Evolutionary conservation across 208 protist species (phyloP), one percentile per base, ranked within the genome.

Genomic region (Trypanosoma cruzi): DNA sequence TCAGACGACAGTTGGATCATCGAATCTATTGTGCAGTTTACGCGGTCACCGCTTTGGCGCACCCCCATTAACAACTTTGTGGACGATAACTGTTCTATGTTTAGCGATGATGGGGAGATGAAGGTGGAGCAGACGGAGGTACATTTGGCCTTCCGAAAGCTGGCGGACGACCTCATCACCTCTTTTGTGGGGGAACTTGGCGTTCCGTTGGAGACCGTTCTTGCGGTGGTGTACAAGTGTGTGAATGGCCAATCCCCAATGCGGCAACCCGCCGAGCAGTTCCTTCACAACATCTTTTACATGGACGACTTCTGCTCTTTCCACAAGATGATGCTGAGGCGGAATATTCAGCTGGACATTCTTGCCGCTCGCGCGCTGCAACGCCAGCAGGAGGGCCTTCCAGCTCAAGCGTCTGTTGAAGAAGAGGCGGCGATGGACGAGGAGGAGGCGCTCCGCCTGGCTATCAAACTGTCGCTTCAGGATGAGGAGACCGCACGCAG

Each of bases 331-430:
- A 98, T 98, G 95, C 75, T 89, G 73, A 84, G 82, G 77, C 84
- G 93, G 48, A 98, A 98, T 73, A 75, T 97, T 65, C 85, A 97
- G 78, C 80, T 97, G 0, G 91, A 98, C 60, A 85, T 96, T 60
- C 70, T 96, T 4, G 88, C 95, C 26, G 77, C 65, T 34, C 72
- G 68, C 0, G 84, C 72, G 31, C 59, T 94, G 6, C 24, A 71
- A 65, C 76, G 48, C 18, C 26, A 50, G 26, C 59, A 64, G 26
- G 4, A 32, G 13, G 62, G 32, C 7, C n/a, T 20, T 6, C 28
- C 13, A 20, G 46, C 26, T 52, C 62, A 57, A n/a, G 46, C 80
- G 42, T 46, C 71, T 0, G 72, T 67, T 26, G 26, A 67, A 6
- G 67, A 73, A 6, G 89, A 95, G 58, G 82, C 75, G n/a, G 75